Conservation (phyloP, 345 rosid species). For the Eucalyptus lansdowneana region DNA sequence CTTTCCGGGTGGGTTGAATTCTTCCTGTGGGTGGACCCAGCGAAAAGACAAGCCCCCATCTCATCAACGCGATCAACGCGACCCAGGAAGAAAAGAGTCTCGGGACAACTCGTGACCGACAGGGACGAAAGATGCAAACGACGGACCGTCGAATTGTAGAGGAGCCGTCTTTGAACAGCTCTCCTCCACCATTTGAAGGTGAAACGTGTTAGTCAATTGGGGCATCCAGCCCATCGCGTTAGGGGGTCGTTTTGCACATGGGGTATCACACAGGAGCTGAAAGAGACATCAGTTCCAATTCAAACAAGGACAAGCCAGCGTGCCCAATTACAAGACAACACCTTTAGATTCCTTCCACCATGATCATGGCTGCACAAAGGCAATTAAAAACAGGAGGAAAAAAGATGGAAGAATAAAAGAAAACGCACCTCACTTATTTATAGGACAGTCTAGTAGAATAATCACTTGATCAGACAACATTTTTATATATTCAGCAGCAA, state of each 20-base stretch:
- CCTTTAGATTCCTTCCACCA: neutral
- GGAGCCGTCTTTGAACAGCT: constrained; percentile 4
- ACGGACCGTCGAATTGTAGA: neutral
- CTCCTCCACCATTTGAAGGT: neutral
- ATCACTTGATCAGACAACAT: neutral
- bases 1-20: neutral
- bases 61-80: neutral
- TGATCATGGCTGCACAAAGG: neutral
- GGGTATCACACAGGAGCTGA: neutral
- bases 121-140: neutral
- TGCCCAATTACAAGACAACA: neutral
- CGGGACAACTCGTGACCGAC: neutral
- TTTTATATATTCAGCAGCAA: neutral
- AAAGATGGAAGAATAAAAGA: neutral
- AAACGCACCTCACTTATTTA: constrained; percentile 11
- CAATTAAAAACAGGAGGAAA: neutral
- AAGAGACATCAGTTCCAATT: constrained; percentile 1
- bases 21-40: neutral
- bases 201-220: neutral
- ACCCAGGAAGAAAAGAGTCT: too few relatives aligned
- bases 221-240: neutral
- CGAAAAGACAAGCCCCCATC: constrained; percentile 17
- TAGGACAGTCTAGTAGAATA: constrained; percentile 11
- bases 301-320: neutral
- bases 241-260: neutral